Conservation (phyloP, 257 asterid genomes). For the Solanum microdontum region DNA sequence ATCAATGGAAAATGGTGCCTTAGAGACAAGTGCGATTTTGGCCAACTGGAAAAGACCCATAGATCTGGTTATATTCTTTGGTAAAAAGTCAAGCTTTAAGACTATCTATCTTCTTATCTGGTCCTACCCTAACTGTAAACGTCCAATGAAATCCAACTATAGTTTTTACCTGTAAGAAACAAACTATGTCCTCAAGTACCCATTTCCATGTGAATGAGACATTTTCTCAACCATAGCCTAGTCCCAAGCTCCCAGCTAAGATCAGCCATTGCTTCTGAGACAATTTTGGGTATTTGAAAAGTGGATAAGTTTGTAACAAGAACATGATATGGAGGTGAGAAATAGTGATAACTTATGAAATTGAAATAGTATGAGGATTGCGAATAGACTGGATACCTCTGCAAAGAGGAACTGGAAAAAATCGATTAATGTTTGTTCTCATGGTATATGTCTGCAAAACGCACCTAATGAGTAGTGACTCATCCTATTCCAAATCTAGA, state of each 20-base stretch:
- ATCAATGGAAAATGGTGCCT: not conserved
- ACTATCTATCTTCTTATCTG: not conserved
- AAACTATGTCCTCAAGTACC: not conserved
- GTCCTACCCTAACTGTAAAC: not conserved
- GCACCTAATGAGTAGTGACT: not conserved
- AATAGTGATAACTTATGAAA: not conserved
- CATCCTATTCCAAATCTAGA: not conserved
- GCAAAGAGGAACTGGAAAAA: not conserved
- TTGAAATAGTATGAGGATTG: not conserved
- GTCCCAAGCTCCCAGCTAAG: not conserved
- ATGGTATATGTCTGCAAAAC: not conserved
- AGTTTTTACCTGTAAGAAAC: not conserved
- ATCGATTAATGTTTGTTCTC: not conserved
- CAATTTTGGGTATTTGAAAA: not conserved
- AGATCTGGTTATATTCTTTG: not conserved
- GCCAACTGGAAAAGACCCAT: not conserved
- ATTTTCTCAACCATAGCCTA: not conserved
- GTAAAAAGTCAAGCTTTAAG: not conserved
- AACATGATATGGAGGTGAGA: not conserved
- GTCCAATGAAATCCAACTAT: not conserved
- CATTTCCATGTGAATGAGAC: not conserved
- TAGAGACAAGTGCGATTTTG: not conserved
- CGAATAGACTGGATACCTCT: not conserved
- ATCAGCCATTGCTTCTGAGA: not conserved
- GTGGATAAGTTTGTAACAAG: not conserved